Conservation (phyloP, 495 filamentous ascomycete genomes). For the Penicillium ucsense region DNA sequence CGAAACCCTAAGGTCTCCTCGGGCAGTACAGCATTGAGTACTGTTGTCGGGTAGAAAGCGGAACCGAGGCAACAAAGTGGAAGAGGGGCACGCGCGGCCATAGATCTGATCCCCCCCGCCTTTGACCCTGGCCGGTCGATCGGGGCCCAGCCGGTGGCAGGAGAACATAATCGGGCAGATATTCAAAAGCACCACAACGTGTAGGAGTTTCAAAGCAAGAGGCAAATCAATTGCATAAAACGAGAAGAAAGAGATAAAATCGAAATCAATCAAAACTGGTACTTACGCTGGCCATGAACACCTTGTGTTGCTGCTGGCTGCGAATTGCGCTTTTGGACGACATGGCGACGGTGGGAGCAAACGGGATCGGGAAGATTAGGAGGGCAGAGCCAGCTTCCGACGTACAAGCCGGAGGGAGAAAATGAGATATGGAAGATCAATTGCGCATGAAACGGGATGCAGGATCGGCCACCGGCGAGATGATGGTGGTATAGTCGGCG, state of each 20-base stretch:
- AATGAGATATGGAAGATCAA: neutral
- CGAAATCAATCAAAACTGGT: neutral
- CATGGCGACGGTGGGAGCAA: conserved; percentile 8
- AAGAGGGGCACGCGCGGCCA: conserved; percentile 4
- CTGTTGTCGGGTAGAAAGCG: neutral
- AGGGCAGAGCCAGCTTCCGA: conserved; percentile 5
- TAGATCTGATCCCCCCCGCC: conserved; percentile 4
- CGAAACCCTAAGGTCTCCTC: neutral
- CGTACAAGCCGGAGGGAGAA: conserved; percentile 9
- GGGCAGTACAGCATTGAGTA: neutral
- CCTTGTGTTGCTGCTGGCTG: conserved; percentile 18
- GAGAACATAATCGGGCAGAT: too few relatives aligned
- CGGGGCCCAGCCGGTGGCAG: neutral
- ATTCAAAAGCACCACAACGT: too few relatives aligned
- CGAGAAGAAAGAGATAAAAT: neutral
- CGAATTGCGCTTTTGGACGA: conserved; percentile 12
- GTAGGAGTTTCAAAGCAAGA: too few relatives aligned
- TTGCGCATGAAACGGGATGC: neutral
- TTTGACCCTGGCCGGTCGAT: neutral
- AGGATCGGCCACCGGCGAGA: neutral
- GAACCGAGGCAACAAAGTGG: conserved; percentile 4
- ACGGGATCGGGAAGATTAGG: conserved; percentile 15
- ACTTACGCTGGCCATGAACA: conserved; percentile 23
- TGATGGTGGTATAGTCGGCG: neutral
- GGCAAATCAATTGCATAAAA: too few relatives aligned